Evolutionary conservation across 1,139 yeast genomes (phyloP).

Genomic region (Eremothecium cymbalariae): DNA sequence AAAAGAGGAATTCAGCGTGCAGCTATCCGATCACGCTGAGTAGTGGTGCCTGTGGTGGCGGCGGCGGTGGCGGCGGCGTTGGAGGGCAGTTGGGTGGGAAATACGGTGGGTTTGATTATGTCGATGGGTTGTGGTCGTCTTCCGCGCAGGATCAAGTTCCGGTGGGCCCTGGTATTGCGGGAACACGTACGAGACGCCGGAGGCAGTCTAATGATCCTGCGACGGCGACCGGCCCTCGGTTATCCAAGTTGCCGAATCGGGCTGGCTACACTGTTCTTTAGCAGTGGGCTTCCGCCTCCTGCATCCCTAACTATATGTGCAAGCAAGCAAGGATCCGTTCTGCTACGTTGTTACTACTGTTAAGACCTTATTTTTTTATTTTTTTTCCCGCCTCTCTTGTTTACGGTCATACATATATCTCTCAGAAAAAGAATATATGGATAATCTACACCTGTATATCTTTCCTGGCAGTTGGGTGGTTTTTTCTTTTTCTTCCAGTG

Average conservation of each 20-base stretch:
- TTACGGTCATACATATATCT: no score
- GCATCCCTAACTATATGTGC: no score
- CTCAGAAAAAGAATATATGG: no score
- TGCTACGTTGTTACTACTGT: no score
- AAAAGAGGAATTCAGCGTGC: slow-evolving; percentile 17
- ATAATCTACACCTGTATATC: no score
- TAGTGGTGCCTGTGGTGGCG: neutral
- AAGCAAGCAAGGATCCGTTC: no score
- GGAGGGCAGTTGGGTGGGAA: no score
- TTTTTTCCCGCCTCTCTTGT: no score
- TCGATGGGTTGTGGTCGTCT: neutral
- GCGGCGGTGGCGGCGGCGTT: slow-evolving; percentile 4
- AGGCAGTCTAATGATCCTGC: slow-evolving; percentile 3
- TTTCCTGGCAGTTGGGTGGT: no score
- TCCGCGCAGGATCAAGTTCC: neutral
- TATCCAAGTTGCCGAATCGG: slow-evolving; percentile 5
- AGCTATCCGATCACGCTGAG: slow-evolving; percentile 8
- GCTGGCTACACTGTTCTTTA: slow-evolving; percentile 2
- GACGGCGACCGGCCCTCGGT: neutral
- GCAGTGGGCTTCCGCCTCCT: no score
- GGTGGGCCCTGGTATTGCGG: neutral
- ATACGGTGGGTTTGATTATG: slow-evolving; percentile 1
- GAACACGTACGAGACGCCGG: slow-evolving; percentile 4
- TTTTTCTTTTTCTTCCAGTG: no score
- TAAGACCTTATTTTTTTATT: no score